Evolutionary conservation across 2,329 filamentous ascomycete species (phyloP), one percentile per base, ranked within the genome.

Genomic region (Gnomoniopsis sp.): DNA sequence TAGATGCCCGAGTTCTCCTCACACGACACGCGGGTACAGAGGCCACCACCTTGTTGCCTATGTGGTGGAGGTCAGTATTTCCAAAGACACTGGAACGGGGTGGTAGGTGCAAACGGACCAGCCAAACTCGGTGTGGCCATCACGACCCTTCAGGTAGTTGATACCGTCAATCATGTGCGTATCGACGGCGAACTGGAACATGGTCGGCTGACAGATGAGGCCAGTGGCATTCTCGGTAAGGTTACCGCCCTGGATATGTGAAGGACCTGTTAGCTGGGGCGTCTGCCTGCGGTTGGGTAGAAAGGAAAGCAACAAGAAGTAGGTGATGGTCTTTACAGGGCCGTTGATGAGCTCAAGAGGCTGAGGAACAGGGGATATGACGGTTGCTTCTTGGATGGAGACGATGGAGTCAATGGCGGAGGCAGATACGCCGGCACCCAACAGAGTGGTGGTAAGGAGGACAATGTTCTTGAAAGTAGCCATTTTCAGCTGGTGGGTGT

Each of bases 131-230:
- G n/a, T 15, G 38, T 12, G 6, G 19, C 30, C 14, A 21, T 21
- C 22, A n/a, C 10, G 6, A 7, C 19, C 19, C 43, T 3, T 46
- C 14, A 57, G 26, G 30, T 52, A 57, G 0, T 26, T 2, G 26
- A 33, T n/a, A 48, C 46, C 46, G 3, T 52, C 12, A 2, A 3
- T 4, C 3, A 49, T 33, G 47, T 38, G 36, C 21, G 44, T n/a
- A 7, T 15, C 12, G n/a, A 26, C 30, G n/a, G 55, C 48, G 19
- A 44, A 49, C 38, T 8, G 12, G 38, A 12, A 57, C 47, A 30
- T 36, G 22, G 43, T 44, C 2, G 55, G 55, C 38, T 47, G 19
- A 48, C 55, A 57, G 55, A 51, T 51, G 48, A 51, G 36, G 11
- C 51, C 17, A 12, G 48, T 52, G 15, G 51, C 34, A 48, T 51